Evolutionary conservation across 2,329 filamentous ascomycete species (phyloP).

Genomic region (Coleophoma crateriformis): DNA sequence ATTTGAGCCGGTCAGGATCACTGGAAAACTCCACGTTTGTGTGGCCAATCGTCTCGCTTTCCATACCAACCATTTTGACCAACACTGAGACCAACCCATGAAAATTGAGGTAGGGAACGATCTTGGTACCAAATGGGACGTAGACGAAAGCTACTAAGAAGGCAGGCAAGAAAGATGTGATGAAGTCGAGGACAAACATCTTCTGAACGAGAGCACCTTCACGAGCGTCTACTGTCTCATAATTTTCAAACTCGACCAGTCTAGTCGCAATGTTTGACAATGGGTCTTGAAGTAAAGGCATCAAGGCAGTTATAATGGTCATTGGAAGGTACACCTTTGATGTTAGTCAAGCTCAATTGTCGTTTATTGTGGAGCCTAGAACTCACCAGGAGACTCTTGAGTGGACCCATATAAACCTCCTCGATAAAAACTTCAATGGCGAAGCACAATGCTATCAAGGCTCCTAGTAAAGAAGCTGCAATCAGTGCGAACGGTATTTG

Average conservation of each 20-base stretch:
- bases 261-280: conserved; percentile 57
- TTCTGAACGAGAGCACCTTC: conserved; percentile 68
- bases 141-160: conserved; percentile 76
- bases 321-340: conserved; percentile 66
- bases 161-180: conserved; percentile 73
- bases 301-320: conserved; percentile 58
- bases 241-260: conserved; percentile 69
- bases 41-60: background rate
- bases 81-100: background rate
- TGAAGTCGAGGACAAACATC: conserved; percentile 73
- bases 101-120: conserved; percentile 52
- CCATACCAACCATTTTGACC: background rate
- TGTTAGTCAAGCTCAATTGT: background rate
- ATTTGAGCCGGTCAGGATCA: conserved; percentile 59
- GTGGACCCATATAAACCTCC: conserved; percentile 65
- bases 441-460: conserved; percentile 64
- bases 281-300: conserved; percentile 59
- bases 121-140: conserved; percentile 63
- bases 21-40: conserved; percentile 56
- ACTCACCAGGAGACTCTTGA: conserved; percentile 58
- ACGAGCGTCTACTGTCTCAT: conserved; percentile 64
- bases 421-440: conserved; percentile 71
- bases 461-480: conserved; percentile 53
- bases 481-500: conserved; percentile 64
- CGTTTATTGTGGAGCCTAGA: too few relatives aligned